These are phyloP conservation scores for Daldinia bambusicola DNA, from an alignment of 495 filamentous ascomycete species.

Conservation along the genomic window DNA sequence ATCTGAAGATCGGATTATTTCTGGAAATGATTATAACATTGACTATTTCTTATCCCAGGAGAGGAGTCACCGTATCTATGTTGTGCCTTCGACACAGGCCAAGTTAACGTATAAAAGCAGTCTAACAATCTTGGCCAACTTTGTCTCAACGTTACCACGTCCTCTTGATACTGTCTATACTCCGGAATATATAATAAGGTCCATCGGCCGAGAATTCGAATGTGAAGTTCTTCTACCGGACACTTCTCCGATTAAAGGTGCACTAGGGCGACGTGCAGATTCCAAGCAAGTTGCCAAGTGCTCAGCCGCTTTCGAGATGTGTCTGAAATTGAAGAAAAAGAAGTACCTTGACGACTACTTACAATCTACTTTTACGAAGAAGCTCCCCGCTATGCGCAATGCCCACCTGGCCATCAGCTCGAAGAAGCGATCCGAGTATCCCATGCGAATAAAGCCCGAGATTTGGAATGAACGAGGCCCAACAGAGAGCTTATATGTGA, in stretches of 20 bases:
- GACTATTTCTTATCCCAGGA: constrained; percentile 67
- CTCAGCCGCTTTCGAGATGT: constrained; percentile 89
- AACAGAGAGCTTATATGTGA: constrained; percentile 70
- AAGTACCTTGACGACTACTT: constrained; percentile 78
- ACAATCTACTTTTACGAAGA: constrained; percentile 75
- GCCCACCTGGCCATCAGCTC: constrained; percentile 84
- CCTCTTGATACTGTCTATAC: constrained; percentile 63
- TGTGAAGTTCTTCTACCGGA: constrained; percentile 87
- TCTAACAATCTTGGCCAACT: constrained; percentile 68
- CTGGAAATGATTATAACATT: constrained; percentile 67
- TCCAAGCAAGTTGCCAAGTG: constrained; percentile 86
- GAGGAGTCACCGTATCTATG: constrained; percentile 65
- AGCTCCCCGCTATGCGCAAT: constrained; percentile 86
- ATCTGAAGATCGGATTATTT: constrained; percentile 77
- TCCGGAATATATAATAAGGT: constrained; percentile 70
- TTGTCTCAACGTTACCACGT: constrained; percentile 67
- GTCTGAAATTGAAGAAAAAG: constrained; percentile 72
- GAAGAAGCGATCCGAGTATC: constrained; percentile 77
- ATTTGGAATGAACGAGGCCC: constrained; percentile 71
- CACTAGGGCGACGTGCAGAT: constrained; percentile 66
- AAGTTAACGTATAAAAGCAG: constrained; percentile 82
- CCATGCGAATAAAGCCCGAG: constrained; percentile 80
- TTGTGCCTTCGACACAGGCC: constrained; percentile 74
- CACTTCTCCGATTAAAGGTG: constrained; percentile 73
- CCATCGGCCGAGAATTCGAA: constrained; percentile 68